Percentiles rank a stretch among this genome's conserved stretches.
Evolutionary conservation across 2,329 filamentous ascomycete genomes (phyloP).

Genomic region (Diplocarpon rosae): DNA sequence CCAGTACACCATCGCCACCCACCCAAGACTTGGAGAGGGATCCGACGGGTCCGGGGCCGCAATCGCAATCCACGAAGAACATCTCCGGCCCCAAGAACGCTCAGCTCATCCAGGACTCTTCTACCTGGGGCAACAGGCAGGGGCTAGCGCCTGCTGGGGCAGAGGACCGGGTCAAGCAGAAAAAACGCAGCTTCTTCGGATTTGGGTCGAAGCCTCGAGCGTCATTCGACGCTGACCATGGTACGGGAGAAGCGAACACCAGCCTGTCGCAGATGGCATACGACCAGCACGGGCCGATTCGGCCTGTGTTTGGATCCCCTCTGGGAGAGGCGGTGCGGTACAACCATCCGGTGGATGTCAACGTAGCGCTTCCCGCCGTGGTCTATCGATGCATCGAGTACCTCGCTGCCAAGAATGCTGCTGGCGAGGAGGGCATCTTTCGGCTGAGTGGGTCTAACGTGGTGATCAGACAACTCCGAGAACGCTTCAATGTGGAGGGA

Average conservation of each 20-base stretch:
- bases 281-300: slow-evolving; percentile 42
- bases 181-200: slow-evolving; percentile 72
- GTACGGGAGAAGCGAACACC: slow-evolving; percentile 37
- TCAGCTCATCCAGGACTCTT: slow-evolving; percentile 69
- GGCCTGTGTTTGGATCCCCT: slow-evolving; percentile 74
- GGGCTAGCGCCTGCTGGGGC: slow-evolving; percentile 36
- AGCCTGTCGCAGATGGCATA: slow-evolving; percentile 32
- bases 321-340: slow-evolving; percentile 77
- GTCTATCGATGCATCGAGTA: slow-evolving; percentile 95
- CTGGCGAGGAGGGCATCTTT: slow-evolving; percentile 89
- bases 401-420: slow-evolving; percentile 69
- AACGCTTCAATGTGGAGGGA: slow-evolving; percentile 87
- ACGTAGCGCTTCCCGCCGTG: slow-evolving; percentile 74
- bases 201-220: slow-evolving; percentile 49
- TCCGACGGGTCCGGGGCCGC: slow-evolving; percentile 17
- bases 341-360: slow-evolving; percentile 61
- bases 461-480: slow-evolving; percentile 80
- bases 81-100: slow-evolving; percentile 84
- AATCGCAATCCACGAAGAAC: slow-evolving; percentile 32
- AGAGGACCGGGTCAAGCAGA: slow-evolving; percentile 64
- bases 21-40: slow-evolving; percentile 23
- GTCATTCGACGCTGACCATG: slow-evolving; percentile 47
- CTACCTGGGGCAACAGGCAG: slow-evolving; percentile 75
- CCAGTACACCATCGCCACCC: slow-evolving; percentile 25
- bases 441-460: slow-evolving; percentile 93